Base-by-base conservation (phyloP, 176 grass and related monocot genomes). In the Ampelocalamus luodianensis region DNA sequence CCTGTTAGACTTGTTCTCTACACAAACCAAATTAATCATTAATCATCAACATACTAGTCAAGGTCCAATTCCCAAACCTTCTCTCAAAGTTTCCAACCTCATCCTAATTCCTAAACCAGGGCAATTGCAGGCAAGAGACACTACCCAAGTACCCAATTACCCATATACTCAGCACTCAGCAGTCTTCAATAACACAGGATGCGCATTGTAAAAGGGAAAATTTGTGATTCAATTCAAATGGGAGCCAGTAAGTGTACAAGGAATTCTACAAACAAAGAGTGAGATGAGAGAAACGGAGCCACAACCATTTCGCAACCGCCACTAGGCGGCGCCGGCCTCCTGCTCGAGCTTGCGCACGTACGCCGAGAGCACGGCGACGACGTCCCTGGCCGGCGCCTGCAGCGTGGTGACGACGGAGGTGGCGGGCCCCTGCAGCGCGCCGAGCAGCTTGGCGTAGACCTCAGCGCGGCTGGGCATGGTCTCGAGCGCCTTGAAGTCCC, bases 401-500 rank as follows among this genome's bases (percentile, higher is more conserved):
- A 95, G 85, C 26, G 91, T 91, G 59, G 91, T 80, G 46, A 95
- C 81, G 32, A 98, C 55, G 17, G 93, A 92, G 59, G 83, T 90
- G 9, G 96, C 87, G 1, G 96, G 91, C 1, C 82, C 87, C 70
- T 98, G 93, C 55, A 98, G 79, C 12, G 92, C 79, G 8, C 96
- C 96, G 13, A 98, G 90, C 76, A 98, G 72, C 79, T 93, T 90
- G 56, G 93, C 77, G 40, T 98, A 98, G 8, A 94, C 80, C 91
- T 98, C 93, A 1, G 88, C 89, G 61, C 96, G 82, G 84, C 82
- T 98, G 67, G 96, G 96, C 96, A 98, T 98, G 2, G 89, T 93
- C 89, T 98, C 96, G 58, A 98, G 91, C 85, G 87, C 38, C 82
- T 90, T 89, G 87, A 98, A 98, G 49, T 98, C 91, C n/a, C 74